These are phyloP conservation scores for Leishmania gerbilli DNA, from an alignment of 208 protist genomes.

Conservation along the genomic window DNA sequence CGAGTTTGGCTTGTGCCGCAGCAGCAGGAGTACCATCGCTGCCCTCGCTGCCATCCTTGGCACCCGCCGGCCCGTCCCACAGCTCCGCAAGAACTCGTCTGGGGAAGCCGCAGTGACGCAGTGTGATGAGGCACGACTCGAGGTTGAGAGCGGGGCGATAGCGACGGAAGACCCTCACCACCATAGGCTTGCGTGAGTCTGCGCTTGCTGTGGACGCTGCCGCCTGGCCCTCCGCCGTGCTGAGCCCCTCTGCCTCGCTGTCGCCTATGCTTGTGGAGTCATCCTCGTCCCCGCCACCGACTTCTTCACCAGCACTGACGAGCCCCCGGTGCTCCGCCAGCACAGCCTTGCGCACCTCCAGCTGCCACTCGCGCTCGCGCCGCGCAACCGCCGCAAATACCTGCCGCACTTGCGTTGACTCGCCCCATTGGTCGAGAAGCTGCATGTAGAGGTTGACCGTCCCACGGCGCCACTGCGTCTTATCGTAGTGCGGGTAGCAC, in stretches of 20 bases:
- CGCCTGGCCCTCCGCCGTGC: not conserved
- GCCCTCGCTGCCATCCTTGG: not conserved
- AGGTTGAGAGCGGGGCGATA: constrained; percentile 36
- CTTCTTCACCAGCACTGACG: not conserved
- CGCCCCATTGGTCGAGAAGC: constrained; percentile 57
- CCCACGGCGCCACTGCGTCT: constrained; percentile 32
- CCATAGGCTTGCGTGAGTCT: not conserved
- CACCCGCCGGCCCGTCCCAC: not conserved
- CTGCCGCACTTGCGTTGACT: constrained; percentile 40
- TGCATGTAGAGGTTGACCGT: constrained; percentile 56
- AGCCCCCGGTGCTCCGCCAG: not conserved
- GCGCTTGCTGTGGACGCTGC: not conserved
- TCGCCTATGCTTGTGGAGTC: not conserved
- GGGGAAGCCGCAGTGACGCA: constrained; percentile 26
- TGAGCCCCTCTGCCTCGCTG: not conserved
- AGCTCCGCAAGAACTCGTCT: not conserved
- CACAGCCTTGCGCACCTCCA: constrained; percentile 18
- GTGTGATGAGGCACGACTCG: constrained; percentile 28
- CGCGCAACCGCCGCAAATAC: constrained; percentile 40
- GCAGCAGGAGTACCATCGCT: too few species aligned
- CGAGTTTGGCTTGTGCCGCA: constrained; percentile 12
- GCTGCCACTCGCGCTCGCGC: constrained; percentile 27
- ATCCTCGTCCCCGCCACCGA: not conserved
- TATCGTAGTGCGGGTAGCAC: constrained; percentile 31
- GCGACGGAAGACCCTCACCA: not conserved